Conservation (phyloP, 1,139 yeast species). For the Saccharomycopsis hybrid region DNA sequence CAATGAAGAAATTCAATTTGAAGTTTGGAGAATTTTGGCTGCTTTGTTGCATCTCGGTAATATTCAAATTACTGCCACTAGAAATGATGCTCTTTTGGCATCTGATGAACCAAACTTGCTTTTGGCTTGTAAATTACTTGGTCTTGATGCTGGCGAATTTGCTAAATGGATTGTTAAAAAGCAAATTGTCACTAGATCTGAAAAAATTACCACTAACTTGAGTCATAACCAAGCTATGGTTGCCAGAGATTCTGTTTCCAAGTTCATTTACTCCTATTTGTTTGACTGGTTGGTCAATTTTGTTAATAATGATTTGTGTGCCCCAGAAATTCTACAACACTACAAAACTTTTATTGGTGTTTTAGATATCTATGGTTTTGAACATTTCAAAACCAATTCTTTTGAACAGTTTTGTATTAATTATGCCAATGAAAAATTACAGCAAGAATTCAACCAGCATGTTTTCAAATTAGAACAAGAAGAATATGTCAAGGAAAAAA, state of each 20-base stretch:
- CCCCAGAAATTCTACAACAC: conserved; percentile 53
- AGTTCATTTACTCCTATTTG: conserved; percentile 83
- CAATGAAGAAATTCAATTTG: conserved; percentile 47
- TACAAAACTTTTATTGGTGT: conserved; percentile 87
- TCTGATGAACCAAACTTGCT: conserved; percentile 82
- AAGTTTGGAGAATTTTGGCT: conserved; percentile 74
- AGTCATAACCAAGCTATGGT: conserved; percentile 82
- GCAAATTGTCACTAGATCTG: conserved; percentile 89
- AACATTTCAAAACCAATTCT: conserved; percentile 88
- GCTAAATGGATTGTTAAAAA: conserved; percentile 93
- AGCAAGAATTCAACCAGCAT: conserved; percentile 96
- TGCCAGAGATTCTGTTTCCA: conserved; percentile 94
- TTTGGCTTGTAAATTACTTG: conserved; percentile 80
- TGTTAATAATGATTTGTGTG: conserved; percentile 77
- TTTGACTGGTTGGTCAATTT: conserved; percentile 93
- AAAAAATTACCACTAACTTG: conserved; percentile 80
- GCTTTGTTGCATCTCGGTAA: conserved; percentile 93
- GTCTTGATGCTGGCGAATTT: conserved; percentile 66
- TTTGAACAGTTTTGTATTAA: conserved; percentile 97
- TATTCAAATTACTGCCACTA: conserved; percentile 77
- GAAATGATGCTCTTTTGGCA: conserved; percentile 75
- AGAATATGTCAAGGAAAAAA: conserved; percentile 85
- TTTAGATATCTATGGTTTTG: conserved; percentile 95
- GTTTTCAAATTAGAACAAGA: conserved; percentile 96
- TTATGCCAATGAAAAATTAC: conserved; percentile 94